A percentile compares a stretch with the other conserved stretches of the same genome.
These are phyloP conservation scores for Trichoderma orchidacearum DNA, from an alignment of 495 filamentous ascomycete species.

Conservation along the genomic window DNA sequence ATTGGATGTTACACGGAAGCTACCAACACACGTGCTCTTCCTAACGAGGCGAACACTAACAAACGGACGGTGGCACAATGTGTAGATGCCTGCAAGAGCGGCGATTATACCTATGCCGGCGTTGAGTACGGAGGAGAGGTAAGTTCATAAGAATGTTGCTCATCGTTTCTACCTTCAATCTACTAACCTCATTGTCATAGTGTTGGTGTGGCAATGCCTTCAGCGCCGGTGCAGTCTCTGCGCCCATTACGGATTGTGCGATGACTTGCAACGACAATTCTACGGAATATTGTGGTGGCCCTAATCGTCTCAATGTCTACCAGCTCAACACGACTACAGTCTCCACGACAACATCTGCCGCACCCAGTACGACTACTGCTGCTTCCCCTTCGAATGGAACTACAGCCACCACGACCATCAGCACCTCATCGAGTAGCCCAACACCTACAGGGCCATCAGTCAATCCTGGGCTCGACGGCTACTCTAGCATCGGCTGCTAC, in stretches of 20 bases:
- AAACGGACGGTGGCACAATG: not conserved
- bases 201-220: constrained; percentile 17
- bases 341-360: not conserved
- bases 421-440: not conserved
- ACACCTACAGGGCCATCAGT: constrained; percentile 5
- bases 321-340: not conserved
- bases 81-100: not conserved
- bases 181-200: not conserved
- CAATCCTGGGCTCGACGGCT: constrained; percentile 3
- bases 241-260: constrained; percentile 10
- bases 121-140: constrained; percentile 6
- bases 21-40: constrained; percentile 4
- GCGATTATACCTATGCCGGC: not conserved
- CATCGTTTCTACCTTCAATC: not conserved
- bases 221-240: constrained; percentile 1
- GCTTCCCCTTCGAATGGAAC: not conserved
- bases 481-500: constrained; percentile 11
- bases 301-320: constrained; percentile 14
- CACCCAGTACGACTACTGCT: constrained; percentile 6
- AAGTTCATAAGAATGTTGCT: not conserved
- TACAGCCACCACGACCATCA: not conserved
- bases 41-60: not conserved
- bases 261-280: constrained; percentile 20
- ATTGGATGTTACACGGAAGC: constrained; percentile 8
- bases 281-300: constrained; percentile 28